Evolutionary conservation across 2,329 filamentous ascomycete genomes (phyloP).

Genomic region (Aspergillus ustus): DNA sequence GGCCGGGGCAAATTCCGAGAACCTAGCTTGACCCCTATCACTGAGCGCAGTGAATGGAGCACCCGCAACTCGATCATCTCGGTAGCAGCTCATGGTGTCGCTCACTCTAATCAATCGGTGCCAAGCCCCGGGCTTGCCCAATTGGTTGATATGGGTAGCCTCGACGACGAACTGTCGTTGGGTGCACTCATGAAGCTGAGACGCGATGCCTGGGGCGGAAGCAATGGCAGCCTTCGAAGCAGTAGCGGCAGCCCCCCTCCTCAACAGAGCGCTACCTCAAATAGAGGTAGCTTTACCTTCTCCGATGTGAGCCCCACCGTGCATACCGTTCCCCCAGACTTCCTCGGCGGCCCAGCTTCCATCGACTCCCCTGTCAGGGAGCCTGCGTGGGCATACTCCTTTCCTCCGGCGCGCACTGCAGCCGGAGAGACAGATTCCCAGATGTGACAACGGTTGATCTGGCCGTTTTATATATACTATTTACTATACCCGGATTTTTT

Average conservation of each 20-base stretch:
- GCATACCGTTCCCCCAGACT: conserved; percentile 26
- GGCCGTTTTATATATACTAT: conserved; percentile 6
- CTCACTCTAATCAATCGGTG: conserved; percentile 56
- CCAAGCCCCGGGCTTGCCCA: conserved; percentile 78
- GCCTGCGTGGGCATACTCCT: conserved; percentile 6
- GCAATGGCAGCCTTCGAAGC: conserved; percentile 72
- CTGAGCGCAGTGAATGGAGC: conserved; percentile 92
- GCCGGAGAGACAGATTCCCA: conserved; percentile 6
- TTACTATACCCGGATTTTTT: conserved; percentile 1
- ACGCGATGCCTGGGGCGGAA: conserved; percentile 78
- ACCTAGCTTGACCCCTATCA: conserved; percentile 94
- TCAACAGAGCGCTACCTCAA: conserved; percentile 37
- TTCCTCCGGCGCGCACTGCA: conserved; percentile 10
- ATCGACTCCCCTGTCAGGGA: conserved; percentile 24
- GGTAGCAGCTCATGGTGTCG: conserved; percentile 59
- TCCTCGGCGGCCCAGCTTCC: conserved; percentile 20
- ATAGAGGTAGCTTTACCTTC: conserved; percentile 41
- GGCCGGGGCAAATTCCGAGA: conserved; percentile 77
- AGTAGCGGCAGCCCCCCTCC: conserved; percentile 49
- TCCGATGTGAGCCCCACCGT: conserved; percentile 39
- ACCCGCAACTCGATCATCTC: conserved; percentile 91
- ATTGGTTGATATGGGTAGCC: conserved; percentile 65
- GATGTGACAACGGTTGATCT: not conserved
- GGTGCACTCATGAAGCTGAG: conserved; percentile 74
- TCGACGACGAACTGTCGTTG: conserved; percentile 73